Evolutionary conservation across 2,329 filamentous ascomycete species (phyloP).

Genomic region (Colletotrichum sp.): DNA sequence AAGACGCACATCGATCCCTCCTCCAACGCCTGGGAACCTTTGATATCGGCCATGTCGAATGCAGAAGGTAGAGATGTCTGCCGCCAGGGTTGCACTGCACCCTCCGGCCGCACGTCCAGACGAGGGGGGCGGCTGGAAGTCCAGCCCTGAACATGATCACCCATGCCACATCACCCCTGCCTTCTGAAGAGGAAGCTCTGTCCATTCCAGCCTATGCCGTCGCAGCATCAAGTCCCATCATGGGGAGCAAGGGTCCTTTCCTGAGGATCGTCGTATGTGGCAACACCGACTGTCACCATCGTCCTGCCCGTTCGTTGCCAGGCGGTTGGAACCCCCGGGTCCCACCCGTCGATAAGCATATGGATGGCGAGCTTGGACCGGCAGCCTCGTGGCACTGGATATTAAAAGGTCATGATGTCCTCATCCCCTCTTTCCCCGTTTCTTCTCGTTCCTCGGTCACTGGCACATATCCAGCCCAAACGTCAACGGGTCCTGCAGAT

Average conservation of each 20-base stretch:
- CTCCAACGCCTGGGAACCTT: background rate
- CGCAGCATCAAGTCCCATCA: background rate
- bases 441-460: slow-evolving; percentile 11
- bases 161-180: slow-evolving; percentile 6
- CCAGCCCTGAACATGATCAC: slow-evolving; percentile 9
- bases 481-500: slow-evolving; percentile 10
- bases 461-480: slow-evolving; percentile 15
- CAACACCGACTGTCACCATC: slow-evolving; percentile 5
- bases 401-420: slow-evolving; percentile 10
- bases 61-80: slow-evolving; percentile 10
- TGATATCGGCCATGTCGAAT: slow-evolving; percentile 20
- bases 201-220: background rate
- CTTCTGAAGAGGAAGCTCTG: background rate
- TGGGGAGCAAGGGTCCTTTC: background rate
- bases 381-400: background rate
- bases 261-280: slow-evolving; percentile 11
- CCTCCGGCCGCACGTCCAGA: background rate
- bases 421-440: background rate
- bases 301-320: slow-evolving; percentile 1
- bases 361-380: background rate
- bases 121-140: background rate
- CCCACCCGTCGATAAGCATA: slow-evolving; percentile 13
- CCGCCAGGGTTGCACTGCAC: background rate
- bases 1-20: background rate
- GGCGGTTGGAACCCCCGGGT: background rate